phyloP scores from a whole-genome alignment of 2,329 filamentous ascomycete species.

The Colletotrichum karsti region DNA sequence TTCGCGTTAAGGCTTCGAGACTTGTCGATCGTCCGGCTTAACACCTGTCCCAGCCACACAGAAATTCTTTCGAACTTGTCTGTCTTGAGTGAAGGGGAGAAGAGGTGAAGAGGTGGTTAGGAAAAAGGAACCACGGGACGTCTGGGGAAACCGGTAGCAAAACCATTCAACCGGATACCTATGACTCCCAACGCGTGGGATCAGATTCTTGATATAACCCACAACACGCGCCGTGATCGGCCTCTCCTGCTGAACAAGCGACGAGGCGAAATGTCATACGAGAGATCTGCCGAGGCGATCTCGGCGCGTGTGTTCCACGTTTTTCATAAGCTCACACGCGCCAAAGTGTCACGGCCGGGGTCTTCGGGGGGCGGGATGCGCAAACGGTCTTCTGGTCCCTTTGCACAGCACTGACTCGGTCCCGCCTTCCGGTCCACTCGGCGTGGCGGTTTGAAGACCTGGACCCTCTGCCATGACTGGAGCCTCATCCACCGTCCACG shows the following conservation, averaged over 20 bases:
- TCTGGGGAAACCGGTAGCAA: conserved; percentile 1
- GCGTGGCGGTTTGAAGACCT: conserved; percentile 18
- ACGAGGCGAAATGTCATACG: conserved; percentile 18
- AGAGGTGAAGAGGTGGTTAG: neutral
- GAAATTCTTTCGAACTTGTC: neutral
- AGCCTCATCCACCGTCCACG: conserved; percentile 13
- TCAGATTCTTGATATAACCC: conserved; percentile 25
- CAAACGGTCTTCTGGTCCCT: neutral
- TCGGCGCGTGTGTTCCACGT: conserved; percentile 20
- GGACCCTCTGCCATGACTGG: conserved; percentile 8
- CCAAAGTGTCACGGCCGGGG: neutral
- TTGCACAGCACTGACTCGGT: conserved; percentile 13
- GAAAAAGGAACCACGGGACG: neutral
- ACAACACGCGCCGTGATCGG: conserved; percentile 23
- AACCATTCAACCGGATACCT: neutral
- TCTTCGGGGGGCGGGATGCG: neutral
- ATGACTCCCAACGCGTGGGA: neutral
- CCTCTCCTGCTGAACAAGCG: conserved; percentile 12
- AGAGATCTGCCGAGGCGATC: conserved; percentile 24
- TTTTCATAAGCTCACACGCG: neutral
- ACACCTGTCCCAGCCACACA: neutral
- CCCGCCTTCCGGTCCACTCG: conserved; percentile 23
- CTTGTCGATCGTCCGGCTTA: neutral
- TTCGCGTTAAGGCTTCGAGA: neutral
- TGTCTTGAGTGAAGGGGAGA: neutral